Conservation (phyloP, 176 grass and related monocot genomes). For the Carex pumila region DNA sequence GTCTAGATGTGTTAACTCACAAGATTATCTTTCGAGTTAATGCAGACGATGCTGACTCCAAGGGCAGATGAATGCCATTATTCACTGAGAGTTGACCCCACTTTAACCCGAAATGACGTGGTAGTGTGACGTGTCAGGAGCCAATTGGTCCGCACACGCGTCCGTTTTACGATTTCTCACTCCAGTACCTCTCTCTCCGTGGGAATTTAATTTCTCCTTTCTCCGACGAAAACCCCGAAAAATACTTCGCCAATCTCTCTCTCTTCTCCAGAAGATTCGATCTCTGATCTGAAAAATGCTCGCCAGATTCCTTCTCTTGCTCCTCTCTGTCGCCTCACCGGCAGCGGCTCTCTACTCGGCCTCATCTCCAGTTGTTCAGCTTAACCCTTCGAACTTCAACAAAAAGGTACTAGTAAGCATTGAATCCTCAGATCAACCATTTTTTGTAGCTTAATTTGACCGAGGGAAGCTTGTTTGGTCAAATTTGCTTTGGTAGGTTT, state of each 20-base stretch:
- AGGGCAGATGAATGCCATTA: neutral
- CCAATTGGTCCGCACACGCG: constrained; percentile 66
- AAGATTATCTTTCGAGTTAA: too few relatives aligned
- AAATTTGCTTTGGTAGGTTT: constrained; percentile 43
- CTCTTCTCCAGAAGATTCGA: constrained; percentile 46
- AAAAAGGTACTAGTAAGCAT: constrained; percentile 56
- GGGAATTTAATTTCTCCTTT: constrained; percentile 9
- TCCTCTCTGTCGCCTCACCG: constrained; percentile 33
- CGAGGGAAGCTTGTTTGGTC: neutral
- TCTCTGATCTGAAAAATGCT: constrained; percentile 36
- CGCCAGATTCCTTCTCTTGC: constrained; percentile 28
- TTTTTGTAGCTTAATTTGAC: neutral
- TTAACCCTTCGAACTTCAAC: constrained; percentile 95
- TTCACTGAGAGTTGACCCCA: neutral
- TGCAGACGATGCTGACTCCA: too few relatives aligned
- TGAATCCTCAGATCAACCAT: constrained; percentile 22
- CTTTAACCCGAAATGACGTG: constrained; percentile 32
- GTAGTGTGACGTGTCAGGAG: constrained; percentile 28
- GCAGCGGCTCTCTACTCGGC: constrained; percentile 66
- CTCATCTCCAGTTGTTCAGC: constrained; percentile 84
- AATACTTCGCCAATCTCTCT: neutral
- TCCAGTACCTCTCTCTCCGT: neutral
- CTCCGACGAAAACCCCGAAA: neutral
- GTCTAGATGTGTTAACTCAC: too few relatives aligned
- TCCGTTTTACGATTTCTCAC: constrained; percentile 18